These are phyloP conservation scores for Taiwanofungus camphoratus DNA, from an alignment of 1,284 basidiomycete species.

Conservation along the genomic window DNA sequence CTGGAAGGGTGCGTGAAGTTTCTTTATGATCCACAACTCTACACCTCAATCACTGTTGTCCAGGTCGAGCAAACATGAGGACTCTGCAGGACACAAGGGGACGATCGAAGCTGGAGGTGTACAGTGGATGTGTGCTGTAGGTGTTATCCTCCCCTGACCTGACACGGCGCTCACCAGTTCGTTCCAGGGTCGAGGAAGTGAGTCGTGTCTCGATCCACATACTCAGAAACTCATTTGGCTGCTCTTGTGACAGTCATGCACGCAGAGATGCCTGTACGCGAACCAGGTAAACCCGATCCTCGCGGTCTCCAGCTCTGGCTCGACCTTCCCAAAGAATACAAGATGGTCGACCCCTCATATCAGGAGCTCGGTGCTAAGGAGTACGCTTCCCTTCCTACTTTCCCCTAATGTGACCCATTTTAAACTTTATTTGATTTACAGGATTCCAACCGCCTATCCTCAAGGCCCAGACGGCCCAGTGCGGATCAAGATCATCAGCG, in stretches of 20 bases:
- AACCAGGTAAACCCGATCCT: constrained; percentile 59
- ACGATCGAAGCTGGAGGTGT: constrained; percentile 81
- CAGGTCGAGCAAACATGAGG: constrained; percentile 81
- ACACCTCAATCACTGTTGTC: too few species aligned
- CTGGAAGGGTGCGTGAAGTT: constrained; percentile 57
- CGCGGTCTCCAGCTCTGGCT: constrained; percentile 91
- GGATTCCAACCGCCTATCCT: constrained; percentile 72
- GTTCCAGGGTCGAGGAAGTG: constrained; percentile 35
- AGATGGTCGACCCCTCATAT: constrained; percentile 80
- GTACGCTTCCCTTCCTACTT: constrained; percentile 32
- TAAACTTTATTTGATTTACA: constrained; percentile 23
- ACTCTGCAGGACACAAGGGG: constrained; percentile 86
- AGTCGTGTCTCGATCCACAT: constrained; percentile 13
- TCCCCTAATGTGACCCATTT: not conserved
- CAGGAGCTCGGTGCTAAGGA: constrained; percentile 66
- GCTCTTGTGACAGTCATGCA: constrained; percentile 52
- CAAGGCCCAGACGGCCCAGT: constrained; percentile 66
- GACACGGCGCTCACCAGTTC: not conserved
- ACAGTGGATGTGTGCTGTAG: constrained; percentile 93
- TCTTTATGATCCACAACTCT: not conserved
- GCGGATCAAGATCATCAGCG: constrained; percentile 83
- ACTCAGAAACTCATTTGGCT: not conserved
- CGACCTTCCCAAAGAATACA: constrained; percentile 83
- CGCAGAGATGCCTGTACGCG: constrained; percentile 87
- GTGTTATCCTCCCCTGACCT: constrained; percentile 13